These are phyloP conservation scores for Candida nitratophila DNA, from an alignment of 805 yeast species.

Conservation along the genomic window DNA sequence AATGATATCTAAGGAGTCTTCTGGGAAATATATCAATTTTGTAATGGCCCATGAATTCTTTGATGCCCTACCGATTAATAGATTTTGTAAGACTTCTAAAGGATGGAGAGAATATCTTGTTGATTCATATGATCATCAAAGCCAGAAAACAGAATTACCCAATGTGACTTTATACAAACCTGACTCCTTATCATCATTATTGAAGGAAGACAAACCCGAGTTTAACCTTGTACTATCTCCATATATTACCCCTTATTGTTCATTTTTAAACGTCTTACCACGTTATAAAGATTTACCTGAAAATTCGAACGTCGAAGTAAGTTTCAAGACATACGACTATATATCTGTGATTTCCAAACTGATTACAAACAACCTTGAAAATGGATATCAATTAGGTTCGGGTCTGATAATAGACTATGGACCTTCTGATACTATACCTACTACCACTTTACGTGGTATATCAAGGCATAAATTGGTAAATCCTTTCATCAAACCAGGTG, in stretches of 20 bases:
- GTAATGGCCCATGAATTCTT: conserved; percentile 81
- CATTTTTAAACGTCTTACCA: conserved; percentile 5
- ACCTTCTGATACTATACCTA: conserved; percentile 49
- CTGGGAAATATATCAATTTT: conserved; percentile 39
- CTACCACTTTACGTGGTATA: conserved; percentile 70
- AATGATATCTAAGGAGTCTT: conserved; percentile 27
- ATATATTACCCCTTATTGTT: conserved; percentile 34
- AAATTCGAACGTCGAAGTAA: conserved; percentile 56
- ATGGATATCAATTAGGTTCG: conserved; percentile 42
- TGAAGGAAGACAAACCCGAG: conserved; percentile 9
- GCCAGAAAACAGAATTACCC: conserved; percentile 9
- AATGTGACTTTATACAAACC: conserved; percentile 12
- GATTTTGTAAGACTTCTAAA: conserved; percentile 50
- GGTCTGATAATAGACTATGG: conserved; percentile 79
- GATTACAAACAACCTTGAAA: conserved; percentile 42
- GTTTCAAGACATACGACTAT: not conserved
- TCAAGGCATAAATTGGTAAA: conserved; percentile 63
- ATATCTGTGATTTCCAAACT: not conserved
- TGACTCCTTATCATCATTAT: conserved; percentile 3
- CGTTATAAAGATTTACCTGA: conserved; percentile 49
- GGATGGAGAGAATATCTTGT: conserved; percentile 82
- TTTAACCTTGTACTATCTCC: conserved; percentile 55
- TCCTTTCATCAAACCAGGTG: conserved; percentile 72
- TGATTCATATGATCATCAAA: conserved; percentile 36
- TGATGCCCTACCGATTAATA: conserved; percentile 77